phyloP scores from a whole-genome alignment of 1,284 basidiomycete genomes.

The Amanita bisporigera region DNA sequence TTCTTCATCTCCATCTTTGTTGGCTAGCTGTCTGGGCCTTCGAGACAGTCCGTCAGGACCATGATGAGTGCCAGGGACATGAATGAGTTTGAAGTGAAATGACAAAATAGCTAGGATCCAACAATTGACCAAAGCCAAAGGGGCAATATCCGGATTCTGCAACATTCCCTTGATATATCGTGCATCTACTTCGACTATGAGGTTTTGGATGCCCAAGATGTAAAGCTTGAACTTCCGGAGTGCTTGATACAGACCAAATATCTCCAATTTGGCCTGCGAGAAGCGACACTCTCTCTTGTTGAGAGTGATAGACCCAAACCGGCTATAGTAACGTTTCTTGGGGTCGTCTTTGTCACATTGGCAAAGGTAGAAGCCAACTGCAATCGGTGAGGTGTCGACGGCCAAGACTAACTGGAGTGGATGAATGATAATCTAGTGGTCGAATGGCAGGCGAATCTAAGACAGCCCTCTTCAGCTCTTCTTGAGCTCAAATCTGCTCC shows the following conservation, averaged over 20 bases:
- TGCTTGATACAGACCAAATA: too few species aligned
- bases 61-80: constrained; percentile 41
- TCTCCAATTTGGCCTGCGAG: too few species aligned
- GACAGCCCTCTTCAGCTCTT: too few species aligned
- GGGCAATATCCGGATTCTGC: constrained; percentile 47
- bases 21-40: too few species aligned
- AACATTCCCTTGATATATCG: constrained; percentile 52
- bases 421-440: too few species aligned
- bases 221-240: too few species aligned
- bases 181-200: constrained; percentile 48
- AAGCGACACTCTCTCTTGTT: constrained; percentile 43
- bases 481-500: too few species aligned
- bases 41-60: too few species aligned
- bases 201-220: constrained; percentile 41
- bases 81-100: constrained; percentile 44
- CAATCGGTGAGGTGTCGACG: constrained; percentile 43
- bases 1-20: too few species aligned
- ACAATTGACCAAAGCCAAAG: constrained; percentile 44
- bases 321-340: constrained; percentile 19
- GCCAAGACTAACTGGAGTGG: constrained; percentile 36
- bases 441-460: too few species aligned
- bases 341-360: constrained; percentile 35
- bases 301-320: constrained; percentile 46
- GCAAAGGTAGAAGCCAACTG: constrained; percentile 40
- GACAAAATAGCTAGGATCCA: constrained; percentile 49